These are phyloP conservation scores for Chrysanthemum makinoi DNA, from an alignment of 129 eudicot genomes.

Conservation along the genomic window DNA sequence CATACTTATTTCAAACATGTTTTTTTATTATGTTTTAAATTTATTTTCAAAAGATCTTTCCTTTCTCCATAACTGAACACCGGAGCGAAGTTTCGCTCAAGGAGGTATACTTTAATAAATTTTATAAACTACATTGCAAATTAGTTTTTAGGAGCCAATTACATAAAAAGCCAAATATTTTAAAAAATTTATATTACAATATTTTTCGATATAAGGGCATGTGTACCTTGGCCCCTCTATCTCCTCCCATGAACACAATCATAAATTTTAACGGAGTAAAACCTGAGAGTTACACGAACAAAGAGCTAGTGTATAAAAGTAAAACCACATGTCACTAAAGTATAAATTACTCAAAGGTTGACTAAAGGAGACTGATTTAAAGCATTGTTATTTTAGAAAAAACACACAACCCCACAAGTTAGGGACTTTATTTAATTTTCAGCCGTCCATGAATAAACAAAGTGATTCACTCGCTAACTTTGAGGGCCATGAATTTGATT, in stretches of 20 bases:
- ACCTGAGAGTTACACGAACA: background rate
- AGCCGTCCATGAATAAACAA: slow-evolving; percentile 23
- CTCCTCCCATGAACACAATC: background rate
- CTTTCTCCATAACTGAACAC: too few relatives aligned
- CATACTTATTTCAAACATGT: too few relatives aligned
- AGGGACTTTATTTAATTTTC: background rate
- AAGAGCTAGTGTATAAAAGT: background rate
- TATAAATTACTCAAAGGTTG: slow-evolving; percentile 18
- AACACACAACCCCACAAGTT: slow-evolving; percentile 16
- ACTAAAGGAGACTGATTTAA: slow-evolving; percentile 11
- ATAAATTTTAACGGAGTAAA: background rate
- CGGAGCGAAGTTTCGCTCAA: too few relatives aligned
- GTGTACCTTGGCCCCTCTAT: too few relatives aligned
- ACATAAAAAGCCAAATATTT: too few relatives aligned
- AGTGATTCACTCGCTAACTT: slow-evolving; percentile 18
- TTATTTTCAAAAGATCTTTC: too few relatives aligned
- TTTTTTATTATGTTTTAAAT: too few relatives aligned
- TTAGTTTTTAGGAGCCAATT: too few relatives aligned
- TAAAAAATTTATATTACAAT: too few relatives aligned
- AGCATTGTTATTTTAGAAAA: background rate
- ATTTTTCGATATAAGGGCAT: too few relatives aligned
- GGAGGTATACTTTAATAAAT: too few relatives aligned
- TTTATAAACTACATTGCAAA: too few relatives aligned
- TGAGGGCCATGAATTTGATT: slow-evolving; percentile 1
- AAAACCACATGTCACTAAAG: background rate